A percentile compares a stretch with the other conserved stretches of the same genome.
phyloP scores from a whole-genome alignment of 2,329 filamentous ascomycete genomes.

The Ceratocystis colombiana region DNA sequence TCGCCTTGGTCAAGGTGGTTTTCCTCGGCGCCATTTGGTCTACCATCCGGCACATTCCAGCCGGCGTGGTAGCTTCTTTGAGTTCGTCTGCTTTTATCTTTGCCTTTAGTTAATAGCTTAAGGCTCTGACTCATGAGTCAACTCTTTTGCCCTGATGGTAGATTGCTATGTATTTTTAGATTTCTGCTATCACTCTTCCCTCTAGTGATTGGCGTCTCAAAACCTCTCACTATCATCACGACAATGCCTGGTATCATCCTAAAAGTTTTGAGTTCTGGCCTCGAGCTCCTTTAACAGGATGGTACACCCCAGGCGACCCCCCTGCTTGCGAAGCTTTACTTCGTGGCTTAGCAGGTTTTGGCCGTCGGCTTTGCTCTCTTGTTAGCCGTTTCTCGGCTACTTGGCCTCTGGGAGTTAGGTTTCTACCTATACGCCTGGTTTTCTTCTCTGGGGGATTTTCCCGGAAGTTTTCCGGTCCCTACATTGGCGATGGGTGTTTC shows the following conservation, averaged over 20 bases:
- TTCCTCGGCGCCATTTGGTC: neutral
- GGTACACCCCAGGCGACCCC: neutral
- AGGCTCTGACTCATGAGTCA: neutral
- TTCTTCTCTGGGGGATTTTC: neutral
- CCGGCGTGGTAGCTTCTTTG: neutral
- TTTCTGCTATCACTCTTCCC: neutral
- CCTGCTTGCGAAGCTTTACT: neutral
- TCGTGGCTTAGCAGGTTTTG: neutral
- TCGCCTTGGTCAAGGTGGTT: neutral
- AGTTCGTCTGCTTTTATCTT: neutral
- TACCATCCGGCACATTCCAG: neutral
- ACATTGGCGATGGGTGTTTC: neutral
- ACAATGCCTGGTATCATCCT: neutral
- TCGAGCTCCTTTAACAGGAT: neutral
- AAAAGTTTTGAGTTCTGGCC: neutral
- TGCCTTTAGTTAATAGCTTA: neutral
- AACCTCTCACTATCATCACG: neutral
- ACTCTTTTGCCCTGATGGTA: neutral
- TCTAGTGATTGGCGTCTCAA: neutral
- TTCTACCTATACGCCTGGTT: too few species aligned
- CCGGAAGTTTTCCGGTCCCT: neutral
- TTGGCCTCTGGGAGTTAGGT: too few species aligned
- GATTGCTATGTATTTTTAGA: neutral
- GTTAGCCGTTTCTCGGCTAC: neutral
- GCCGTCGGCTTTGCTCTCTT: neutral